Evolutionary conservation across 371 early-diverging fungal species (phyloP), one percentile per base, ranked within the genome.

Genomic region (Mucor irregularis): DNA sequence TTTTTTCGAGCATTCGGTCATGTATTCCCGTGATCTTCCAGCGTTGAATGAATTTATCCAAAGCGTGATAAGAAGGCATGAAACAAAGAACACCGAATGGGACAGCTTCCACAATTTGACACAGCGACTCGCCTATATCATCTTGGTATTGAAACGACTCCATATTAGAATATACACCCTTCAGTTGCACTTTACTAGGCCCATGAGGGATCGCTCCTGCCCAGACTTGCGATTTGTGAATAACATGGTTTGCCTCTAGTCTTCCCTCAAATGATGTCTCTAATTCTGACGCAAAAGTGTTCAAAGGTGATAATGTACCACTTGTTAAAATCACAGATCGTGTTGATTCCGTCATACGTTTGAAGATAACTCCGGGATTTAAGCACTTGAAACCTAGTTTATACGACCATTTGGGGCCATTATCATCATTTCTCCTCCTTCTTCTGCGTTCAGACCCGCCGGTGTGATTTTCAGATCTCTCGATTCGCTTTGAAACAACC

Each of bases 281-380:
- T 5, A 90, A 64, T 53, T 90, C 89, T n/a, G 85, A 78, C 1
- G 84, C 82, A 69, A 90, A 90, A 5, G 88, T 85, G 19, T 73
- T 74, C 62, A 94, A 56, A 0, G 95, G 95, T 3, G 92, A 84
- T 16, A 94, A 78, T 1, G 94, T 94, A 11, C 94, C 94, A 63
- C 91, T 91, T 1, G 92, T 86, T n/a, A 94, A 68, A n/a, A 91
- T 75, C 21, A 94, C 75, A 0, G 92, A 87, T 7, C 78, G 73
- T 2, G 83, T 63, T 4, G 53, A 19, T 8, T 65, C 48, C 2
- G 76, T 54, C 19, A 90, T 64, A n/a, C 80, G 71, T 5, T 57
- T 61, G 58, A 90, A 88, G 8, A 83, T 69, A 10, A 88, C 63
- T 6, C 82, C 87, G 1, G 90, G 85, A 49, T 85, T 87, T 17